A percentile compares a stretch with the other conserved stretches of the same genome.
These are phyloP conservation scores for Crinitomyces ghanaensis DNA, from an alignment of 805 yeast genomes.

Conservation along the genomic window DNA sequence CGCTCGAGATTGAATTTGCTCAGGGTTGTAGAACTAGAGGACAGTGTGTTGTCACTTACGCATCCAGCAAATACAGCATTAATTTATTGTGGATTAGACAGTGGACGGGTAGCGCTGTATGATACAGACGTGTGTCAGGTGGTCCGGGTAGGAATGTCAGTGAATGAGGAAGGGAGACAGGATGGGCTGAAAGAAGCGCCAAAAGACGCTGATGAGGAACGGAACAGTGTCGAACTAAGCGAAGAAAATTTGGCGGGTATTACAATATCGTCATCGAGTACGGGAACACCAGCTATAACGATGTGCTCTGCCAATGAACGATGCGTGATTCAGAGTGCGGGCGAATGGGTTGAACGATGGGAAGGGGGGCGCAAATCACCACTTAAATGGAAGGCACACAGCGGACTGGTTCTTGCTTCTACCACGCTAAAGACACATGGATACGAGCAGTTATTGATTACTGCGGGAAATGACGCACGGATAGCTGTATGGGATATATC, in stretches of 20 bases:
- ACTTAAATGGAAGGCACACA: slow-evolving; percentile 40
- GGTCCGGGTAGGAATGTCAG: slow-evolving; percentile 21
- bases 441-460: slow-evolving; percentile 36
- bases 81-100: slow-evolving; percentile 70
- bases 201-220: no score
- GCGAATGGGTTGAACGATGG: slow-evolving; percentile 40
- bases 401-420: slow-evolving; percentile 48
- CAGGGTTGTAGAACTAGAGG: slow-evolving; percentile 43
- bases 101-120: slow-evolving; percentile 72
- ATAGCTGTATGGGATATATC: slow-evolving; percentile 61
- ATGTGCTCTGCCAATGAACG: slow-evolving; percentile 37
- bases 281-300: no score
- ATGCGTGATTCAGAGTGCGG: slow-evolving; percentile 54
- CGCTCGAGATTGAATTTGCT: slow-evolving; percentile 12
- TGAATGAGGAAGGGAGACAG: slow-evolving; percentile 27
- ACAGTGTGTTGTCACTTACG: slow-evolving; percentile 57
- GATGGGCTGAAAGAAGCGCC: no score
- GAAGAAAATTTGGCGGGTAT: no score
- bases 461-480: slow-evolving; percentile 62
- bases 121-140: slow-evolving; percentile 75
- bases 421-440: slow-evolving; percentile 33
- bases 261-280: no score
- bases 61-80: slow-evolving; percentile 42
- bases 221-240: no score
- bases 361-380: slow-evolving; percentile 35